Evolutionary conservation across 306 rosid species (phyloP), one percentile per base, ranked within the genome.

Genomic region (Acmispon strigosus): DNA sequence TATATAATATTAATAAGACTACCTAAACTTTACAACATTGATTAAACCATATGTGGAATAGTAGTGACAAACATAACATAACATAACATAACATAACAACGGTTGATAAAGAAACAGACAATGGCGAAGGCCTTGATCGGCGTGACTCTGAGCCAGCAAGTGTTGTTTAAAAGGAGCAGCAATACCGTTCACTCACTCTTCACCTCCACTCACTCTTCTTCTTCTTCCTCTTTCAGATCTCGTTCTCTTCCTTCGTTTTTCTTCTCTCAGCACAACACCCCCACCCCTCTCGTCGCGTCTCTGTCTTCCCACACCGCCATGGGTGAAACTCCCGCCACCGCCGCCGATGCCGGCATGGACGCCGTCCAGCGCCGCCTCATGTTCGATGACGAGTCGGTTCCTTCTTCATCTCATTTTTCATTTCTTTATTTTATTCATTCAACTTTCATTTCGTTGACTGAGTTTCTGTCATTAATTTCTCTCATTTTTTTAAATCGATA

Each of bases 311-410:
- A 5, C 6, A 39, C 80, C 77, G 67, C 92, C 82, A 91, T 87
- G 97, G 91, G 78, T 49, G 88, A 79, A 66, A 71, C 79, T 47
- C 70, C 87, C 3, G 50, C 6, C 49, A 5, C 75, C 51, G 10
- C 75, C 43, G 52, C 20, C 10, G 97, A 91, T 34, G 82, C 95
- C 10, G 92, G 81, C 76, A 94, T 94, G 99, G 97, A 94, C 84
- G 96, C 92, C 45, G 96, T 91, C 80, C 99, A 94, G 83, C 89
- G 93, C 69, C 99, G 99, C 79, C 96, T 94, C 67, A 94, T 94
- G 99, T 94, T 94, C 19, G 99, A 89, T 2, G 97, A 94, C 82
- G 97, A 94, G 99, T 94, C 32, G 2, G 96, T 84, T 59, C 20
- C 68, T 44, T 67, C 27, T 27, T 27, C 3, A 37, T 36, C 13